Percentiles rank a stretch among this genome's conserved stretches.
phyloP scores from a whole-genome alignment of 805 yeast species.

The Starmerella potacharoeniae region DNA sequence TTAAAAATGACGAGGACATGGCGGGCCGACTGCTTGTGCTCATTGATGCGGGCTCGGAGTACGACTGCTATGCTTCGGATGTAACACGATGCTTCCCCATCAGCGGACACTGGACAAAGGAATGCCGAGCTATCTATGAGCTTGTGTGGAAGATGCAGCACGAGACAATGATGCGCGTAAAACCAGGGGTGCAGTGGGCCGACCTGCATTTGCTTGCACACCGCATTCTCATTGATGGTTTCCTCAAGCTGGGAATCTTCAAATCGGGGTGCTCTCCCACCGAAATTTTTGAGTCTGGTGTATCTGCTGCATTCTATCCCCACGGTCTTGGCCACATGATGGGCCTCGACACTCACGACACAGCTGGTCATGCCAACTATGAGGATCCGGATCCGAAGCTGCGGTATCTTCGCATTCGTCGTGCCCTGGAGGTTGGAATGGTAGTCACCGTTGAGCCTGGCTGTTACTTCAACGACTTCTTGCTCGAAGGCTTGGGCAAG shows the following conservation, averaged over 20 bases:
- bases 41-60: constrained; percentile 96
- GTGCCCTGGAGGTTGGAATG: constrained; percentile 63
- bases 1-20: constrained; percentile 61
- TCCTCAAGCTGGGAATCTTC: constrained; percentile 67
- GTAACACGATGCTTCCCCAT: constrained; percentile 94
- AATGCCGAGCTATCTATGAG: constrained; percentile 71
- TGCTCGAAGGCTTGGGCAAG: constrained; percentile 38
- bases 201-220: constrained; percentile 74
- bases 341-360: constrained; percentile 95
- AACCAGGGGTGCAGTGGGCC: constrained; percentile 81
- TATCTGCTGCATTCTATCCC: constrained; percentile 75
- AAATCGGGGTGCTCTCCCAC: constrained; percentile 38
- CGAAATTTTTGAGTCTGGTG: constrained; percentile 59
- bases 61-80: constrained; percentile 86
- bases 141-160: constrained; percentile 75
- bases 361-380: constrained; percentile 80
- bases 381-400: constrained; percentile 70
- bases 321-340: constrained; percentile 91
- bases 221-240: constrained; percentile 56
- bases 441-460: constrained; percentile 95
- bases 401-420: constrained; percentile 67
- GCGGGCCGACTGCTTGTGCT: constrained; percentile 53
- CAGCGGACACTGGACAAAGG: constrained; percentile 77
- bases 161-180: constrained; percentile 56
- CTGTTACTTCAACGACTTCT: constrained; percentile 73